Evolutionary conservation across 1,284 basidiomycete species (phyloP), one percentile per base, ranked within the genome.

Genomic region (Irpex sp.): DNA sequence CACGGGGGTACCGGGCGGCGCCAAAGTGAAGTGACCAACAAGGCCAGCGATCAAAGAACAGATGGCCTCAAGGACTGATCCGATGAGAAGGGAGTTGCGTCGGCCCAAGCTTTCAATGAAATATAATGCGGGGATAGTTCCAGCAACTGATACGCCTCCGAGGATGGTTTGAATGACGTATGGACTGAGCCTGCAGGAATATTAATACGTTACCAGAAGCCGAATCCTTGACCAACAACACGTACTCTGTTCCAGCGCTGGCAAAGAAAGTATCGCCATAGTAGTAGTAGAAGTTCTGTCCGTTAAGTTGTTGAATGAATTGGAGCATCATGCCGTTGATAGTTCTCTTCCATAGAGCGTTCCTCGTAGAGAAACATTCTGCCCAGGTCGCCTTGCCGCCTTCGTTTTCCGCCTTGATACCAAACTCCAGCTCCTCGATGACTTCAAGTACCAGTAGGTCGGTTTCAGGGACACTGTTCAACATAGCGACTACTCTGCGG

Each of bases 241-340:
- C 81, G 66, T 70, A 85, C 83, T 79, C 70, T 7, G 89, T 89
- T 49, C 88, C 86, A 9, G 91, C 88, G 64, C 82, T 86, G 72
- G 90, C 78, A 81, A 94, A 94, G 81, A 94, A 94, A 0, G 88
- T 90, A 62, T 93, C 90, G 8, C 91, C 91, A 70, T 91, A 92
- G 72, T 91, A 91, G 72, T 91, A 90, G 72, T 88, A 89, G 74
- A 90, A 89, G 72, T 88, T 89, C 72, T 89, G 88, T 52, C 88
- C 88, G 65, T 90, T 91, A 38, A 93, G 76, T 68, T 93, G 91
- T 68, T 93, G 91, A 59, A 93, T 86, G 70, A 92, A 91, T 72
- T 92, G 89, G 44, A 93, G 75, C 87, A 92, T 90, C 85, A 92
- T 92, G 36, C 88, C 87, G 66, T 91, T 92, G 36, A 80, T 73